phyloP scores from a whole-genome alignment of 371 early-diverging fungal species.

The Rhizomucor miehei region DNA sequence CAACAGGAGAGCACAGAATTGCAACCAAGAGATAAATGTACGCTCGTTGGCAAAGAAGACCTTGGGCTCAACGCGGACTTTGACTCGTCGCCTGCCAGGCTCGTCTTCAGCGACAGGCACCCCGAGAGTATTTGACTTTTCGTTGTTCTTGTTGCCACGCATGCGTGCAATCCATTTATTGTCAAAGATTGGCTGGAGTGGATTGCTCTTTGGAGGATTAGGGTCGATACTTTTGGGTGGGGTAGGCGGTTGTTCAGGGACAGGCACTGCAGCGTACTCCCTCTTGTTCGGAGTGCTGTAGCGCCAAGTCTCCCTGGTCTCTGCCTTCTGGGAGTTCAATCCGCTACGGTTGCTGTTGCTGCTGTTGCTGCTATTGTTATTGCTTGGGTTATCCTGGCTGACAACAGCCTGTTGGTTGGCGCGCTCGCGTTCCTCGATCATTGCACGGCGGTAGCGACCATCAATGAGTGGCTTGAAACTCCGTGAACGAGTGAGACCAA shows the following conservation, averaged over 20 bases:
- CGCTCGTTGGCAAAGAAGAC: constrained; percentile 99
- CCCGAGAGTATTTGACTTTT: background rate
- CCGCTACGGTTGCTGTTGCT: background rate
- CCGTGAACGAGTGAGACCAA: constrained; percentile 25
- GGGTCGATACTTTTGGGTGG: background rate
- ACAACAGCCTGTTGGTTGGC: constrained; percentile 20
- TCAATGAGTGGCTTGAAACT: constrained; percentile 38
- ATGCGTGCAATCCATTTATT: constrained; percentile 4
- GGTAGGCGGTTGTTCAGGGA: background rate
- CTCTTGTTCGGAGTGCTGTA: no score
- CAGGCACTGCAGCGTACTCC: no score
- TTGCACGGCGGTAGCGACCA: constrained; percentile 30
- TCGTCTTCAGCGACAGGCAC: constrained; percentile 10
- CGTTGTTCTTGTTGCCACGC: constrained; percentile 1
- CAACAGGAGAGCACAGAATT: constrained; percentile 69
- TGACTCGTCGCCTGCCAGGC: constrained; percentile 17
- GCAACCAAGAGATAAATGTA: constrained; percentile 91
- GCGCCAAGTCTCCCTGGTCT: no score
- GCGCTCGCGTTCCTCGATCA: constrained; percentile 28
- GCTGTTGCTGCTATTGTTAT: background rate
- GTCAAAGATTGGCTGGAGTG: background rate
- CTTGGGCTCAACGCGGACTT: constrained; percentile 94
- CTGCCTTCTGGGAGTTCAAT: no score
- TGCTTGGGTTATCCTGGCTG: background rate
- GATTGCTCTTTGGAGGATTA: background rate